Base-by-base conservation (phyloP, 345 rosid species). In the Populus alba region DNA sequence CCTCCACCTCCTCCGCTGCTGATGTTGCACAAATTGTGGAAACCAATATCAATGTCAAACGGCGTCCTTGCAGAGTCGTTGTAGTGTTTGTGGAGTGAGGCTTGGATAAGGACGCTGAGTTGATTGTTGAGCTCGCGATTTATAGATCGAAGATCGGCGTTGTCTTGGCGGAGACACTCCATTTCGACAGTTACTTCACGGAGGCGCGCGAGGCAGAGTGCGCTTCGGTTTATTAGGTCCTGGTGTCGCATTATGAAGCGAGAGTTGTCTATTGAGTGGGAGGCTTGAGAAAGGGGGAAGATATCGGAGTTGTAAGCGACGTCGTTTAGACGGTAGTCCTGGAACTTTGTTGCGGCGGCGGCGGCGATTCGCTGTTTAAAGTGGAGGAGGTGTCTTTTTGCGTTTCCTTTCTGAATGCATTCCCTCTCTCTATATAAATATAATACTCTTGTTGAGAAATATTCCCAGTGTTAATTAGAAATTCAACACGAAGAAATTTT, bases 81-180 rank as follows among this genome's bases (percentile, higher is more conserved):
- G 41, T 29, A 81, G 83, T 23, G 86, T 86, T 3, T 77, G 70
- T 81, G 82, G 16, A 81, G 78, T 25, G 88, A 77, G 85, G 80
- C 39, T 80, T 87, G 43, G 84, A 89, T 53, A 76, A 87, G 78
- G 70, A 73, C 23, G 77, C 79, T 87, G 77, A 91, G 86, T 39
- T 89, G 87, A 77, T 86, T 85, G 83, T 84, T 86, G 47, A 95
- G 91, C 80, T 91, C 87, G 65, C 77, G 33, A 82, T 95, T 95
- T 5, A 90, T 85, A 11, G 75, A 82, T 20, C 93, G 89, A 66
- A 95, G 92, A 57, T 85, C 78, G 3, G 79, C 87, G 74, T 93
- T 95, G 70, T 95, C 95, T 16, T 66, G 87, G 66, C 89, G 91
- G 35, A 93, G 86, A n/a, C 85, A 80, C 51, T 91, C 94, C 16